Conservation (phyloP, 345 rosid genomes). For the Stellera chamaejasme region DNA sequence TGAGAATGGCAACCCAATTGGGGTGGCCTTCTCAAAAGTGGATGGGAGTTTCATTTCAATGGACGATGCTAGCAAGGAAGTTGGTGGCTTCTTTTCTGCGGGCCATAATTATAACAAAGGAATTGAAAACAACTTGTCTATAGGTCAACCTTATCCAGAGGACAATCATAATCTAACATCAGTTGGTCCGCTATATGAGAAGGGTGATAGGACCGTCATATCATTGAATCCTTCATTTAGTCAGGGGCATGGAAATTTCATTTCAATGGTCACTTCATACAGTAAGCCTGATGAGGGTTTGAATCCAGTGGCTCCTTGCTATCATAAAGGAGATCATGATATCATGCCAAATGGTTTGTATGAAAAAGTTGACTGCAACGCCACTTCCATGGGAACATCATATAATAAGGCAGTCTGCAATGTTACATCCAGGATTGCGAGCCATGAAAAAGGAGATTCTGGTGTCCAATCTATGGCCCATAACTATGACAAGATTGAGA, state of each 20-base stretch:
- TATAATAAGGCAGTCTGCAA: slow-evolving; percentile 23
- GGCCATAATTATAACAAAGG: slow-evolving; percentile 26
- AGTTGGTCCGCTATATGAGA: slow-evolving; percentile 35
- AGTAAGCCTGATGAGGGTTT: slow-evolving; percentile 24
- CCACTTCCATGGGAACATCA: slow-evolving; percentile 16
- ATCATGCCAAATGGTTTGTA: slow-evolving; percentile 26
- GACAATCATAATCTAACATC: slow-evolving; percentile 25
- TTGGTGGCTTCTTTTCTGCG: slow-evolving; percentile 24
- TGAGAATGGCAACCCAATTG: slow-evolving; percentile 18
- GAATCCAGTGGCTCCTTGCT: slow-evolving; percentile 24
- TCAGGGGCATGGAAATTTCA: slow-evolving; percentile 21
- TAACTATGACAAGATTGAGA: slow-evolving; percentile 27
- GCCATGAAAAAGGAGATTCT: slow-evolving; percentile 32
- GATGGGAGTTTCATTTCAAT: slow-evolving; percentile 22
- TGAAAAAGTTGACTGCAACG: slow-evolving; percentile 24
- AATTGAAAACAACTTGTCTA: slow-evolving; percentile 22
- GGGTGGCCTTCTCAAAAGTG: slow-evolving; percentile 18
- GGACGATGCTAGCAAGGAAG: slow-evolving; percentile 21
- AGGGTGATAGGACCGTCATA: slow-evolving; percentile 22
- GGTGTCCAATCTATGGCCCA: slow-evolving; percentile 31
- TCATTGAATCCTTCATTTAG: slow-evolving; percentile 30
- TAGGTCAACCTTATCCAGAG: slow-evolving; percentile 29
- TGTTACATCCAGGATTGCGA: slow-evolving; percentile 12
- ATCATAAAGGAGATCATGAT: slow-evolving; percentile 25
- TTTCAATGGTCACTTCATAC: slow-evolving; percentile 27